Evolutionary conservation across 805 yeast genomes (phyloP).

Genomic region (Pichia gijzeniarum): DNA sequence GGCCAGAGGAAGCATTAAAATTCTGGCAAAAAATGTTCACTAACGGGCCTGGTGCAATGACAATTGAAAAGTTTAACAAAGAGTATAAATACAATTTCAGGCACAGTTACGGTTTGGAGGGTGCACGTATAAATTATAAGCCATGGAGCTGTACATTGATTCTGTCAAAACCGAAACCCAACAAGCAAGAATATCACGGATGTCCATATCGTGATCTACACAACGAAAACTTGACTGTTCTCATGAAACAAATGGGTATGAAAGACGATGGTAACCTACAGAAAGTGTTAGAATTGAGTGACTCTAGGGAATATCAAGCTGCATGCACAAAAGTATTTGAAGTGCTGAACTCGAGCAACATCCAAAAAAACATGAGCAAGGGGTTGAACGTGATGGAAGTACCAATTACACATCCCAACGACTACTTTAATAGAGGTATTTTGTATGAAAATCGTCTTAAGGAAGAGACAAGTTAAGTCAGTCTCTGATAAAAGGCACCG

Average conservation of each 20-base stretch:
- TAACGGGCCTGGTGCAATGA: constrained; percentile 38
- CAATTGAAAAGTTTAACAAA: constrained; percentile 72
- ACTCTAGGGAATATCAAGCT: constrained; percentile 63
- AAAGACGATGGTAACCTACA: constrained; percentile 44
- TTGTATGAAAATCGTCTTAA: constrained; percentile 39
- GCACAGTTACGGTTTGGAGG: constrained; percentile 89
- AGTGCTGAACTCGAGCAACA: constrained; percentile 46
- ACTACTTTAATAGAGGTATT: constrained; percentile 74
- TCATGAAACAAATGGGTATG: constrained; percentile 60
- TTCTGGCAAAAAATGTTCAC: constrained; percentile 81
- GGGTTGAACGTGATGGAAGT: constrained; percentile 46
- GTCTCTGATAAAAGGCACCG: neutral
- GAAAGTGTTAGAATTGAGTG: constrained; percentile 61
- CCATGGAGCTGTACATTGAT: constrained; percentile 85
- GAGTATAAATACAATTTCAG: constrained; percentile 85
- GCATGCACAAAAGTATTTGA: constrained; percentile 93
- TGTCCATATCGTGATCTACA: constrained; percentile 84
- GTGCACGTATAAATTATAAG: constrained; percentile 75
- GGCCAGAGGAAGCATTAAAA: constrained; percentile 77
- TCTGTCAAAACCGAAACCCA: constrained; percentile 63
- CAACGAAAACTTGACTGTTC: constrained; percentile 51
- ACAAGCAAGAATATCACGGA: constrained; percentile 70
- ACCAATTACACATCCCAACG: constrained; percentile 78
- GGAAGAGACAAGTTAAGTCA: neutral
- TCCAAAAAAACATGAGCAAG: constrained; percentile 30